Evolutionary conservation across 1,284 basidiomycete genomes (phyloP).

Genomic region (Cutaneotrichosporon dermatis): DNA sequence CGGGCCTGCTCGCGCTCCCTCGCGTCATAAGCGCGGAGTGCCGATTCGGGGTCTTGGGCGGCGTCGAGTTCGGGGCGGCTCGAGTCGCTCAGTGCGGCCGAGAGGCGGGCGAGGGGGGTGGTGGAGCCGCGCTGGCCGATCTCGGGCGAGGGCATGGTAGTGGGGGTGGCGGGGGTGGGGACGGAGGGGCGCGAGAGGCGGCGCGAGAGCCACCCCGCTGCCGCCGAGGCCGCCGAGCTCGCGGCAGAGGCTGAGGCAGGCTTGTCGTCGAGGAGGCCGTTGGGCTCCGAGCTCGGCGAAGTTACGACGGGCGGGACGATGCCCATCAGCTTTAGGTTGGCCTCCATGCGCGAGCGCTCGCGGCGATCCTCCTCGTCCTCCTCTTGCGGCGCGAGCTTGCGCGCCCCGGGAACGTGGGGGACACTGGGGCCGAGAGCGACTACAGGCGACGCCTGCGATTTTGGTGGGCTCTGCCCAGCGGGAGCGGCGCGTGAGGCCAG

Average conservation of each 20-base stretch:
- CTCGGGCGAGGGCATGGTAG: background rate
- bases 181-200: constrained; percentile 7
- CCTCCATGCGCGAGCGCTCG: constrained; percentile 76
- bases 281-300: constrained; percentile 42
- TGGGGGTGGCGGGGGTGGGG: background rate
- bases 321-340: constrained; percentile 88
- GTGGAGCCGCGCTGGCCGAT: constrained; percentile 8
- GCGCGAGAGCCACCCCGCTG: constrained; percentile 11
- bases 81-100: constrained; percentile 18
- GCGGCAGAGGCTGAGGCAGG: constrained; percentile 1
- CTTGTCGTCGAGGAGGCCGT: background rate
- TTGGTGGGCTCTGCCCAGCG: constrained; percentile 1
- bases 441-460: background rate
- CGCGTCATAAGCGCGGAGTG: constrained; percentile 33
- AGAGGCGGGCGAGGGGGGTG: constrained; percentile 26
- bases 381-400: constrained; percentile 56
- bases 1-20: constrained; percentile 30
- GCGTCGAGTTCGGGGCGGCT: constrained; percentile 10
- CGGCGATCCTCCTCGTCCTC: constrained; percentile 84
- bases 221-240: background rate
- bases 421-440: background rate
- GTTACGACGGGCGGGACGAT: constrained; percentile 46
- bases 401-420: constrained; percentile 48
- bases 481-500: constrained; percentile 21
- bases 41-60: constrained; percentile 7